These are phyloP conservation scores for Lipomyces mesembrius DNA, from an alignment of 805 yeast genomes.

Conservation along the genomic window DNA sequence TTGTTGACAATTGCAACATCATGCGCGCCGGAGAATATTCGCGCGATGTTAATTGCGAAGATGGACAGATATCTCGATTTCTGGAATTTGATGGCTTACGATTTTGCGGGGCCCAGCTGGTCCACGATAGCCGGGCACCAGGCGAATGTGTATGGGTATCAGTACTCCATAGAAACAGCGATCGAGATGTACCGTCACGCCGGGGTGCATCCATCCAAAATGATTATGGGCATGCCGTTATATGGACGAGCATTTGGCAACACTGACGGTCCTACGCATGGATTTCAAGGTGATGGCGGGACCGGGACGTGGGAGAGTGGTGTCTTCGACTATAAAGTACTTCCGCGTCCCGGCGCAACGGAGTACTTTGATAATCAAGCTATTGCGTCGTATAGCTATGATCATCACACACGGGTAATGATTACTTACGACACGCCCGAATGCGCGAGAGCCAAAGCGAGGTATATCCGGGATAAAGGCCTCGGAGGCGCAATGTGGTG, in stretches of 20 bases:
- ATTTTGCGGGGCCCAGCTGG: constrained; percentile 79
- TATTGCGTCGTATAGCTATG: constrained; percentile 61
- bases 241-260: constrained; percentile 68
- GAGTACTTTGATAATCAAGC: constrained; percentile 59
- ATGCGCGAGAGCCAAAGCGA: constrained; percentile 61
- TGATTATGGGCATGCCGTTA: constrained; percentile 83
- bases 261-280: constrained; percentile 50
- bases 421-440: constrained; percentile 69
- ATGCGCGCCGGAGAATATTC: constrained; percentile 52
- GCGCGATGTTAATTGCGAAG: constrained; percentile 52
- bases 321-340: constrained; percentile 58
- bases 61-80: constrained; percentile 64
- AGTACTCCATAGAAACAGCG: constrained; percentile 55
- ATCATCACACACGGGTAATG: constrained; percentile 47
- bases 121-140: constrained; percentile 60
- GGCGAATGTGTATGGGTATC: constrained; percentile 63
- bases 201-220: constrained; percentile 55
- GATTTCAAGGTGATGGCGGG: constrained; percentile 20
- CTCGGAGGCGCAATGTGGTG: constrained; percentile 92
- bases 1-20: constrained; percentile 79
- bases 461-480: constrained; percentile 53
- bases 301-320: constrained; percentile 55
- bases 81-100: constrained; percentile 93
- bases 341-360: constrained; percentile 53
- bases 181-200: constrained; percentile 51